Evolutionary conservation across 2,329 filamentous ascomycete genomes (phyloP), one percentile per base, ranked within the genome.

Genomic region (Fusarium annulatum): DNA sequence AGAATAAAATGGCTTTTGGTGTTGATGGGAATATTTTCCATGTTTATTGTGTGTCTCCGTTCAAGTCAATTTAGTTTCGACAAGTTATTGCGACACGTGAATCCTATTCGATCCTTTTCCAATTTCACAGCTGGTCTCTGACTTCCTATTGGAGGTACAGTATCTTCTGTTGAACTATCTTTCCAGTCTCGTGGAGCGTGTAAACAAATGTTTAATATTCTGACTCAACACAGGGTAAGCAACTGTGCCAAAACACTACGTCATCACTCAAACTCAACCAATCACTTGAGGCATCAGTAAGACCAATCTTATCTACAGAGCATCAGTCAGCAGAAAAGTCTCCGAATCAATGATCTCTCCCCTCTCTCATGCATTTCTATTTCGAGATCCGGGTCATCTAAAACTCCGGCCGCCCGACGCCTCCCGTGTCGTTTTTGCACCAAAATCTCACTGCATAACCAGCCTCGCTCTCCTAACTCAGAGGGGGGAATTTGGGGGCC

Each of bases 371-470:
- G n/a, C 30, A 9, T 28, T 58, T 34, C 41, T 49, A 38, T 49
- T 58, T 49, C 23, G 2, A 49, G 39, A 21, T 36, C 23, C 33
- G 56, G 56, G 56, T 12, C 23, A 51, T 38, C 16, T 26, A 18
- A 30, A 23, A 23, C 33, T 38, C 42, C 56, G 43, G 9, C 6
- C 19, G 1, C 28, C 36, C 12, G 28, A n/a, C 53, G 14, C 2
- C 16, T 42, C n/a, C n/a, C 19, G 4, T 12, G 11, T 33, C 30
- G 5, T 61, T 56, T 7, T 7, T 7, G 14, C 11, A 23, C 58
- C 33, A 56, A 61, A 41, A 60, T 42, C 48, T 61, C 28, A 61
- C 58, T 34, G 36, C 58, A 33, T 55, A 39, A 19, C 12, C 36
- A 41, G 26, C 46, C 49, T 61, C 48, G 28, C 28, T n/a, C 9